Evolutionary conservation across 2,329 filamentous ascomycete genomes (phyloP), one percentile per base, ranked within the genome.

Genomic region (Penicillium sp.): DNA sequence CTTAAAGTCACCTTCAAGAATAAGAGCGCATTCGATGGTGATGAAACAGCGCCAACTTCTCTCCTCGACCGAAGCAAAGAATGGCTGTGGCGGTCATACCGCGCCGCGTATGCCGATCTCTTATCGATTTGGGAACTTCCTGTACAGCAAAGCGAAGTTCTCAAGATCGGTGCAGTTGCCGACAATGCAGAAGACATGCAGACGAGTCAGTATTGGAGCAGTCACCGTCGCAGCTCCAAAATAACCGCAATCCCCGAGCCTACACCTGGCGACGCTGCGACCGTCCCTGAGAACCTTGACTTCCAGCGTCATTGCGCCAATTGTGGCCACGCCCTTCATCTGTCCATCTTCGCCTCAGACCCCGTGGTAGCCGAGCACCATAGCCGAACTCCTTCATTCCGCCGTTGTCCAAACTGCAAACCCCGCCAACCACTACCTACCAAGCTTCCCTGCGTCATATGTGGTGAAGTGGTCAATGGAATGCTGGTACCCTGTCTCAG

Each of bases 61-160:
- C 64, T 83, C 16, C 64, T 82, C 5, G 73, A 80, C 35, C 67
- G 69, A 36, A 68, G 67, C 8, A 71, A 77, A 36, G 70, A 73
- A 16, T 65, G 62, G 53, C 67, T 77, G 35, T 78, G 77, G 54
- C 66, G 65, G 6, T 68, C 73, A 2, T 85, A 82, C 67, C 74
- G 79, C 34, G 65, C 70, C 41, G 69, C 74, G 36, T 84, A 84
- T 62, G 78, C 81, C 3, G 69, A 80, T 39, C 68, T 81, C 45
- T 70, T 84, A 4, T 75, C 74, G n/a, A 73, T 76, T 7, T 84
- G 80, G 81, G 74, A 74, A 10, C 55, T 84, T 9, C 67, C 74
- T 10, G 70, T 78, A 18, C 69, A 77, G 52, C 72, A 75, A 40
- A 75, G 76, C 11, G 80, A 84, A 60, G 68, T 84, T 1, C 68